Conservation (phyloP, 176 grass and related monocot genomes). For the Paspalum vaginatum region DNA sequence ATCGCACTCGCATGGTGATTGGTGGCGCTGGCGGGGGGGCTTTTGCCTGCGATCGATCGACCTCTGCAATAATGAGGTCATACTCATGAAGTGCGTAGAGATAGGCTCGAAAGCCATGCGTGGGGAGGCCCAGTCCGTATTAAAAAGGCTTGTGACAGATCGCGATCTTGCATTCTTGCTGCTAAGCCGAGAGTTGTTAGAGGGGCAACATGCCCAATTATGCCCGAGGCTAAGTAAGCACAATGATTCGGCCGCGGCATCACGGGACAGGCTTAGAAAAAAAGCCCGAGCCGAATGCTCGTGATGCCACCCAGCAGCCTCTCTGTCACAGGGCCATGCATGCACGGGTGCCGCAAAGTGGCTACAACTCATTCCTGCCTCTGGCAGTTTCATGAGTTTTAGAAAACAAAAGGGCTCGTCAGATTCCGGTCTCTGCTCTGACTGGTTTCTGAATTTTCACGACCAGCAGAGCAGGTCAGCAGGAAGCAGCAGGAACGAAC, state of each 20-base stretch:
- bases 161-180: background rate
- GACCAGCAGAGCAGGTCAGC: no score
- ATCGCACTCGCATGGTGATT: constrained; percentile 22
- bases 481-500: no score
- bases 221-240: constrained; percentile 9
- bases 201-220: constrained; percentile 1
- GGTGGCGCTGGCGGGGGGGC: no score
- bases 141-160: background rate
- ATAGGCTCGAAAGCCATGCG: background rate
- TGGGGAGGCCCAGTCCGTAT: background rate
- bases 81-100: background rate
- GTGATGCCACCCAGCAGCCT: background rate
- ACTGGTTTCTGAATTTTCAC: background rate
- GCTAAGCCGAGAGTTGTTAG: background rate
- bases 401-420: background rate
- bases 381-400: background rate
- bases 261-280: constrained; percentile 20
- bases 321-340: background rate
- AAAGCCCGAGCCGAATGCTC: background rate
- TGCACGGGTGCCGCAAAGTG: no score
- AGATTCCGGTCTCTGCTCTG: constrained; percentile 4
- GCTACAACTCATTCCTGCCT: background rate
- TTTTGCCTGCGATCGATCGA: no score
- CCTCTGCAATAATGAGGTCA: background rate
- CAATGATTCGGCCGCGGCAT: constrained; percentile 27